phyloP scores from a whole-genome alignment of 306 rosid species.

The Castanopsis chinensis region DNA sequence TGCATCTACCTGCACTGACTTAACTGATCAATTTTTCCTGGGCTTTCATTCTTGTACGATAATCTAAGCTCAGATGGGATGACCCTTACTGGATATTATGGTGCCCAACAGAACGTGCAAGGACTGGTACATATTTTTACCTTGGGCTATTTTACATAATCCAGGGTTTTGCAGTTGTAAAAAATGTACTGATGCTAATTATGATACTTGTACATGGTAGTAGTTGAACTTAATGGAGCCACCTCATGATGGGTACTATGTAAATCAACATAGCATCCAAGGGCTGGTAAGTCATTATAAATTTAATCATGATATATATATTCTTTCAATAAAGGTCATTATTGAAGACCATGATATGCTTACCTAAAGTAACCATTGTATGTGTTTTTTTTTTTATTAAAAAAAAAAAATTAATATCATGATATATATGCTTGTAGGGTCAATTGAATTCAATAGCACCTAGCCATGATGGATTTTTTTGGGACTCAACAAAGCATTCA shows the following conservation, averaged over 20 bases:
- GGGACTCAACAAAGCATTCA: conserved; percentile 53
- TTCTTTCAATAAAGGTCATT: too few species aligned
- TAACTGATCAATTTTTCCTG: neutral
- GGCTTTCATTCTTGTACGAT: conserved; percentile 37
- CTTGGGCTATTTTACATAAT: neutral
- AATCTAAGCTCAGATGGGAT: conserved; percentile 44
- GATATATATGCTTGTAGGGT: conserved; percentile 30
- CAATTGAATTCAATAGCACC: conserved; percentile 46
- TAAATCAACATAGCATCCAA: conserved; percentile 49
- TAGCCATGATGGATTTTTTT: conserved; percentile 41
- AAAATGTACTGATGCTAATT: neutral
- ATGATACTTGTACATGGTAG: neutral
- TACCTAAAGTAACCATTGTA: neutral
- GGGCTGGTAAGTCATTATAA: conserved; percentile 41
- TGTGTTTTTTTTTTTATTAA: neutral
- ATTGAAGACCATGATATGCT: neutral
- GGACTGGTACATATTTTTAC: conserved; percentile 40
- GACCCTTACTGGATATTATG: conserved; percentile 48
- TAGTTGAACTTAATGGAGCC: conserved; percentile 64
- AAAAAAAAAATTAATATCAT: neutral
- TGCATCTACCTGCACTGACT: neutral
- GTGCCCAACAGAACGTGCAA: conserved; percentile 50
- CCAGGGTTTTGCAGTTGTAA: neutral
- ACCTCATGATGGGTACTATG: conserved; percentile 53
- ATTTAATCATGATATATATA: neutral